Base-by-base conservation (phyloP, 441 rosid genomes). In the Populus hybrid region DNA sequence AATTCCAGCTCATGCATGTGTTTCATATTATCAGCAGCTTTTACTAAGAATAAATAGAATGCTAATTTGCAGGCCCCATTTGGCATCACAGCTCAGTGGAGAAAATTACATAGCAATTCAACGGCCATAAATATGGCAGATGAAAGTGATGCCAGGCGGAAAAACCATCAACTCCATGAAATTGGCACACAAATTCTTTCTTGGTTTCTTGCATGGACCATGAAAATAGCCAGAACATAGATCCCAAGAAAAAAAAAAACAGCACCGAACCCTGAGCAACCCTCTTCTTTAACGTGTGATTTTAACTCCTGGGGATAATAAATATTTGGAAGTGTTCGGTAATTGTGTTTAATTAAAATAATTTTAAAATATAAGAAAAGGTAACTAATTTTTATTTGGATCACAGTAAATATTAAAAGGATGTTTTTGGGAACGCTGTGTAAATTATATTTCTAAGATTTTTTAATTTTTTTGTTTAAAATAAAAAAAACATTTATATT, bases 1-100 rank as follows among this genome's bases (percentile, higher is more conserved):
- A 69, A 12, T 65, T 67, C 78, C 80, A 81, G 76, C 83, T 63
- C 84, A 82, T 42, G 23, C 38, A 12, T n/a, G 7, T 20, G 10
- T 8, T 8, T 20, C 34, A 4, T 72, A 4, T 26, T 53, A 72
- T 9, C 36, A 32, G 7, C 66, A 16, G 32, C 66, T 35, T 32
- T 69, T 16, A 10, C n/a, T 18, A 50, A 50, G 57, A 50, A 50
- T 50, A 50, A 50, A 50, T 14, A 50, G 57, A 20, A 50, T 14
- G 2, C 57, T 50, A 50, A 5, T 50, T 72, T 26, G 16, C 53
- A 50, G 20, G 40, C 23, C 42, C 42, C 42, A 21, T 35, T 3
- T 8, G 28, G 46, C 30, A 66, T 21, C 69, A 66, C 46, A 10
- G 46, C 69, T 12, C 35, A 5, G 57, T 14, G n/a, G 57, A 50